These are phyloP conservation scores for Coniochaeta sp. DNA, from an alignment of 2,329 filamentous ascomycete species.

Conservation along the genomic window DNA sequence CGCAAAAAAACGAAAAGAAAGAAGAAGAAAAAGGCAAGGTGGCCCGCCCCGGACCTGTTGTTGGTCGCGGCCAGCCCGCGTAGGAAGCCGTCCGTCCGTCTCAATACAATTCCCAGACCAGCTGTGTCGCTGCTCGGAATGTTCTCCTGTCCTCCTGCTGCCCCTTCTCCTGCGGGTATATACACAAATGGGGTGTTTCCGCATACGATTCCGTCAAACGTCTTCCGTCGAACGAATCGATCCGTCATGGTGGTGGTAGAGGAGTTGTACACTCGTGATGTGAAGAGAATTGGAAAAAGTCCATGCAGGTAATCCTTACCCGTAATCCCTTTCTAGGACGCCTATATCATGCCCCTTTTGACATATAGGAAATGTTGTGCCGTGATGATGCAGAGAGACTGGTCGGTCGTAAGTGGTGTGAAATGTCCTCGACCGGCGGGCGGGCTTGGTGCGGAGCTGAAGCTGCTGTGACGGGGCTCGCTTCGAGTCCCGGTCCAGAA, in stretches of 20 bases:
- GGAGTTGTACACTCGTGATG: neutral
- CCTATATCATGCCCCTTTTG: neutral
- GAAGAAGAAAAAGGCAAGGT: neutral
- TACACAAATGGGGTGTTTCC: neutral
- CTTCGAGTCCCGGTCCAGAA: neutral
- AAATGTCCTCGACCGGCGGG: neutral
- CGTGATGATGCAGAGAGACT: neutral
- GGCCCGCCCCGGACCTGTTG: neutral
- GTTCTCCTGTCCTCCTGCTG: no score
- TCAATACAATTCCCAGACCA: neutral
- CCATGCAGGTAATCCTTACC: neutral
- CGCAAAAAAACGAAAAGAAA: no score
- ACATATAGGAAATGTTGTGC: slow-evolving; percentile 2
- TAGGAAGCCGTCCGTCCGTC: neutral
- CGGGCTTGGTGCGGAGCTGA: neutral
- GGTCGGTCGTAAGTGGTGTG: neutral
- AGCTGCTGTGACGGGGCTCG: neutral
- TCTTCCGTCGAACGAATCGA: neutral
- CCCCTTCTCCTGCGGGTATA: neutral
- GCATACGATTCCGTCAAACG: no score
- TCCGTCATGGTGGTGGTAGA: neutral
- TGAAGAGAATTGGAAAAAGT: neutral
- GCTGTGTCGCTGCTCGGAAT: neutral
- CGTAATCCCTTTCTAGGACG: neutral
- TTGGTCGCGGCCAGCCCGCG: neutral